Percentiles rank a stretch among this genome's conserved stretches.
These are phyloP conservation scores for Hippophae rhamnoides DNA, from an alignment of 306 rosid species.

Conservation along the genomic window DNA sequence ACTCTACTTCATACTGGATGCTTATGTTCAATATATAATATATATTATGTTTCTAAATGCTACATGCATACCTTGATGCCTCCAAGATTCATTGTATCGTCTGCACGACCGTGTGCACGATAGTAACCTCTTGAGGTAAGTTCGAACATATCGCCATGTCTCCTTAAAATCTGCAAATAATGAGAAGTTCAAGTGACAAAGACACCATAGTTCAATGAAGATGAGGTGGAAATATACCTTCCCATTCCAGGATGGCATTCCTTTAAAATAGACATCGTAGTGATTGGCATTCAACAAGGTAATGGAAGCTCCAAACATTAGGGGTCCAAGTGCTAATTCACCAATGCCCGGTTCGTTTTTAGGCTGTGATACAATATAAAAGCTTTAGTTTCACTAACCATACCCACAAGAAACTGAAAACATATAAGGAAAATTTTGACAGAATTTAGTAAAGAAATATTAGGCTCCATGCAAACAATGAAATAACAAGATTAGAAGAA, in stretches of 20 bases:
- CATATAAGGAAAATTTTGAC: background rate
- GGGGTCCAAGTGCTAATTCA: conserved; percentile 84
- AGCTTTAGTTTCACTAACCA: conserved; percentile 6
- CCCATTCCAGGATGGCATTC: conserved; percentile 77
- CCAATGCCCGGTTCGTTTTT: conserved; percentile 73
- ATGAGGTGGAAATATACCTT: conserved; percentile 41
- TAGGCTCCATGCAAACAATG: no score
- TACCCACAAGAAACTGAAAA: background rate
- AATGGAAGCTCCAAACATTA: conserved; percentile 72
- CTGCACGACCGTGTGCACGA: conserved; percentile 94
- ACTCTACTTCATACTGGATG: background rate
- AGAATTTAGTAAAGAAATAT: background rate
- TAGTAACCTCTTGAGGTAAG: conserved; percentile 66
- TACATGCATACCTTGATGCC: conserved; percentile 73
- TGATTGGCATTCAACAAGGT: conserved; percentile 82
- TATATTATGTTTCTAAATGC: background rate
- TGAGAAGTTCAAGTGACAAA: conserved; percentile 9
- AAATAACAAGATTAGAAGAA: background rate
- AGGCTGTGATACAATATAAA: conserved; percentile 37
- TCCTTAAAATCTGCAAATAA: conserved; percentile 56
- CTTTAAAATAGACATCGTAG: conserved; percentile 72
- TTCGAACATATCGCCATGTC: conserved; percentile 95
- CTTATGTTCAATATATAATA: background rate
- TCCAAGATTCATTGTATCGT: conserved; percentile 96
- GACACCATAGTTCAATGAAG: background rate